Conservation (phyloP, 495 filamentous ascomycete genomes). For the Alectoria sarmentosa region DNA sequence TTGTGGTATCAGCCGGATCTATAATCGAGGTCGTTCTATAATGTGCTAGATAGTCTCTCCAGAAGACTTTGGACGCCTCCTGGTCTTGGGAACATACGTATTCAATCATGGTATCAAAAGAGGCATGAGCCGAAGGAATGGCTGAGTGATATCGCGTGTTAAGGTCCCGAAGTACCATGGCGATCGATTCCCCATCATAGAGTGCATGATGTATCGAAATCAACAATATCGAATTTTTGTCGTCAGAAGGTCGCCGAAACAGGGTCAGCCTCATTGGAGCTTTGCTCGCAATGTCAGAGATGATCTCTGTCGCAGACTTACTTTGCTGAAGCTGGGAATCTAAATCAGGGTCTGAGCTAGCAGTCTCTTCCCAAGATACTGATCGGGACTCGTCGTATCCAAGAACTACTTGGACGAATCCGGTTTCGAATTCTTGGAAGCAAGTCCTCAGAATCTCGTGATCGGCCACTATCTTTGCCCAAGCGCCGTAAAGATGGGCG, state of each 20-base stretch:
- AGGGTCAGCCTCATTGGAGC: constrained; percentile 30
- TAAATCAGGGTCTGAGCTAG: constrained; percentile 13
- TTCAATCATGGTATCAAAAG: constrained; percentile 36
- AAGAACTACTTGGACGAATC: constrained; percentile 63
- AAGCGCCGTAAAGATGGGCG: constrained; percentile 49
- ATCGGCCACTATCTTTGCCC: constrained; percentile 45
- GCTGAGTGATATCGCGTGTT: constrained; percentile 32
- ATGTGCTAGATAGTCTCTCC: constrained; percentile 50
- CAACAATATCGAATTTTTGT: constrained; percentile 24
- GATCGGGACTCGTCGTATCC: constrained; percentile 16
- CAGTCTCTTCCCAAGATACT: constrained; percentile 26
- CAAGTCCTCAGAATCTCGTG: constrained; percentile 66
- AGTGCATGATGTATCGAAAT: constrained; percentile 56
- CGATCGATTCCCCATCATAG: constrained; percentile 79
- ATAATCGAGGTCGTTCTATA: constrained; percentile 26
- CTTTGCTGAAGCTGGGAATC: constrained; percentile 13
- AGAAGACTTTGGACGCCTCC: constrained; percentile 55
- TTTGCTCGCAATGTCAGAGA: constrained; percentile 24
- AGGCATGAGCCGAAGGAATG: constrained; percentile 23
- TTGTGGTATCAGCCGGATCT: constrained; percentile 12
- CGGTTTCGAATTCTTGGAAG: constrained; percentile 48
- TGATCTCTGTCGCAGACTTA: constrained; percentile 26
- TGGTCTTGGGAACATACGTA: constrained; percentile 42
- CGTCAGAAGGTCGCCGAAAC: constrained; percentile 16
- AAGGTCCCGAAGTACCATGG: constrained; percentile 55